These are phyloP conservation scores for Candida methanosorbosa DNA, from an alignment of 805 yeast genomes.

Conservation along the genomic window DNA sequence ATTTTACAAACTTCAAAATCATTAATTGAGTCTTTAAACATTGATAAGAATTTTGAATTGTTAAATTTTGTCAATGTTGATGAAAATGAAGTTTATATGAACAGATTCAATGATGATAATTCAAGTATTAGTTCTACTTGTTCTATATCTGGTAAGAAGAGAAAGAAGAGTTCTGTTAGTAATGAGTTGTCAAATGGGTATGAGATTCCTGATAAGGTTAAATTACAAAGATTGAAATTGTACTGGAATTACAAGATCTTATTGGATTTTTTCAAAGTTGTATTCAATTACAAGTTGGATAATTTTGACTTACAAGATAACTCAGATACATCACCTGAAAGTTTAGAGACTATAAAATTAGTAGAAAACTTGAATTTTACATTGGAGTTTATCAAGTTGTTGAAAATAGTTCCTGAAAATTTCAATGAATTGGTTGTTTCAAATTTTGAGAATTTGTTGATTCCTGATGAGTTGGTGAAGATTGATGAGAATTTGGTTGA, in stretches of 20 bases:
- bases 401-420: conserved; percentile 22
- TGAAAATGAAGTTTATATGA: not conserved
- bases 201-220: conserved; percentile 10
- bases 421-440: conserved; percentile 13
- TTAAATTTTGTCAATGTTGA: conserved; percentile 5
- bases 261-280: conserved; percentile 18
- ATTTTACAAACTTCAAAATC: conserved; percentile 32
- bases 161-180: conserved; percentile 5
- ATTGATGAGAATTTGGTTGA: conserved; percentile 16
- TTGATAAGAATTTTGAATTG: conserved; percentile 16
- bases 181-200: conserved; percentile 3
- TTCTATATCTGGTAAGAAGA: not conserved
- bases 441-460: conserved; percentile 5
- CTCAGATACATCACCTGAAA: conserved; percentile 13
- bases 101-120: conserved; percentile 4
- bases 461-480: conserved; percentile 3
- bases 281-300: conserved; percentile 12
- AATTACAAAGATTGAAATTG: conserved; percentile 28
- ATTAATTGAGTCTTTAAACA: conserved; percentile 36
- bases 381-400: conserved; percentile 22
- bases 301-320: conserved; percentile 9
- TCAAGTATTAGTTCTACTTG: not conserved
- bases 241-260: conserved; percentile 36
- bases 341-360: conserved; percentile 24
- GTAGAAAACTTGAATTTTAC: conserved; percentile 27